Conservation (phyloP, 768 basidiomycete species). For the Clitopilus hobsonii region DNA sequence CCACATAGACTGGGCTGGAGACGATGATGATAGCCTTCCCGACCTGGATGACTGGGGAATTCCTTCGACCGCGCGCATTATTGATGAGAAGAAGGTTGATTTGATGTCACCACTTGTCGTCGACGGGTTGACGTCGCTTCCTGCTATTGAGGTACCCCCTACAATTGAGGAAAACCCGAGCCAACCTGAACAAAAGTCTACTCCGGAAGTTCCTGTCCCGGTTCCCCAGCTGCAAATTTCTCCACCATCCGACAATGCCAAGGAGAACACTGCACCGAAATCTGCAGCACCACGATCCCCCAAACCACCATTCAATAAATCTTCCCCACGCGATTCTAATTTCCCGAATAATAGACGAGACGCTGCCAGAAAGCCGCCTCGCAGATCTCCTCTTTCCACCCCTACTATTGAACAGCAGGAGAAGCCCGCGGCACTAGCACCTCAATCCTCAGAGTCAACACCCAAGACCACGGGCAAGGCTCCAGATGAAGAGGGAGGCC, state of each 20-base stretch:
- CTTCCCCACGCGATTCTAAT: neutral
- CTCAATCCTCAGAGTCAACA: neutral
- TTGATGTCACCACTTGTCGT: slow-evolving; percentile 67
- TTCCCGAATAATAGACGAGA: neutral
- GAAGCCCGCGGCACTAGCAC: neutral
- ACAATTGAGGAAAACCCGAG: slow-evolving; percentile 8
- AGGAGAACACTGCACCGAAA: neutral
- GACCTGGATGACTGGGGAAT: slow-evolving; percentile 87
- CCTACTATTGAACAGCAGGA: neutral
- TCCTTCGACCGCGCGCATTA: slow-evolving; percentile 28
- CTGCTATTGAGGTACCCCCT: slow-evolving; percentile 33
- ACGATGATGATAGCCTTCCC: slow-evolving; percentile 79
- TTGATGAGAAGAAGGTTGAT: slow-evolving; percentile 24
- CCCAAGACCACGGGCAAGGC: neutral
- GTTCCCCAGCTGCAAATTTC: neutral
- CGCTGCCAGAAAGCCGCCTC: neutral
- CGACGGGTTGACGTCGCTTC: slow-evolving; percentile 56
- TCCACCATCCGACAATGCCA: neutral
- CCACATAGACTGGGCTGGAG: slow-evolving; percentile 87
- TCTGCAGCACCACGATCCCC: neutral
- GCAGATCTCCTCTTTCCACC: neutral
- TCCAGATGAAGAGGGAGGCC: slow-evolving; percentile 14
- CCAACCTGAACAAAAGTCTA: neutral
- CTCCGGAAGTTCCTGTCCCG: neutral
- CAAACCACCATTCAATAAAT: neutral